Evolutionary conservation across 2,329 filamentous ascomycete species (phyloP).

Genomic region (Aspergillus pseudoterreus): DNA sequence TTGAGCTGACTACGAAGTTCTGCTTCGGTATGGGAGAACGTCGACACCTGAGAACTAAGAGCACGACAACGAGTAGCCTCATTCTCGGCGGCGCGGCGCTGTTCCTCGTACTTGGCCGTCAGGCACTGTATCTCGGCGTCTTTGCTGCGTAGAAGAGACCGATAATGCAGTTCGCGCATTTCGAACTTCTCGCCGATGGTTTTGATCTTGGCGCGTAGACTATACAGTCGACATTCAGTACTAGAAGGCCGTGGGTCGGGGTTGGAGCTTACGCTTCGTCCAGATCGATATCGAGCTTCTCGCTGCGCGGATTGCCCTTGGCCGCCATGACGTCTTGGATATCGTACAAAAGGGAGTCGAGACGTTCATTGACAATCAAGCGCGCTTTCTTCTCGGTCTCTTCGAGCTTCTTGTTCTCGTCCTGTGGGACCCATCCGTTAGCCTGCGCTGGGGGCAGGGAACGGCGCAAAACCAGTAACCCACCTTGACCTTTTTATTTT

Average conservation of each 20-base stretch:
- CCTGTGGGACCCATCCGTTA: slow-evolving; percentile 46
- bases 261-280: slow-evolving; percentile 71
- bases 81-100: slow-evolving; percentile 80
- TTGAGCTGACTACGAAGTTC: slow-evolving; percentile 93
- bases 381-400: slow-evolving; percentile 81
- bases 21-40: slow-evolving; percentile 92
- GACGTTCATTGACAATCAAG: slow-evolving; percentile 77
- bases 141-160: slow-evolving; percentile 86
- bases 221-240: slow-evolving; percentile 27
- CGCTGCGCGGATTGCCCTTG: slow-evolving; percentile 76
- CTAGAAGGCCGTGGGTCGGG: slow-evolving; percentile 3
- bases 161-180: slow-evolving; percentile 88
- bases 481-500: slow-evolving; percentile 98
- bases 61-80: slow-evolving; percentile 78
- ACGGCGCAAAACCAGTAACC: slow-evolving; percentile 17
- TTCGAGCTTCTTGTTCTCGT: slow-evolving; percentile 89
- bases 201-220: slow-evolving; percentile 71
- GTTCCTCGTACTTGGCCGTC: slow-evolving; percentile 80
- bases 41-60: slow-evolving; percentile 85
- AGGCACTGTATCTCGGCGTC: slow-evolving; percentile 94
- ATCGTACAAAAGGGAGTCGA: slow-evolving; percentile 74
- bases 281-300: slow-evolving; percentile 77
- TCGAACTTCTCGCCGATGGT: slow-evolving; percentile 97
- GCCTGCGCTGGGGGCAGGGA: neutral
- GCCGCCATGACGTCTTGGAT: slow-evolving; percentile 85